Percentiles rank a stretch among this genome's conserved stretches.
Conservation (phyloP, 352 stramenopile species). For the Pythium aphanidermatum region DNA sequence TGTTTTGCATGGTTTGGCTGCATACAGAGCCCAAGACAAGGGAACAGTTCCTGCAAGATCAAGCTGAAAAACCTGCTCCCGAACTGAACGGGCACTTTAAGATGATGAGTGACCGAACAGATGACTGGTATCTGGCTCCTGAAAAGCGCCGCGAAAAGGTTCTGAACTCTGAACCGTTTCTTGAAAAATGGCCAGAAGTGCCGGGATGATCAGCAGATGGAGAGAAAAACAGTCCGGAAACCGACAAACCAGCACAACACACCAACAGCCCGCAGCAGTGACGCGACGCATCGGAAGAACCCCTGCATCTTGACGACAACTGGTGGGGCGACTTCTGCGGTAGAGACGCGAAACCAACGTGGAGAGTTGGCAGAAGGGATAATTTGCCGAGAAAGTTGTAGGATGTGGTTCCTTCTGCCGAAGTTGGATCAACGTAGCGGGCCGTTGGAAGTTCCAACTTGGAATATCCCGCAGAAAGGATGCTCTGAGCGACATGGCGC, state of each 20-base stretch:
- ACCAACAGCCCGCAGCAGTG: neutral
- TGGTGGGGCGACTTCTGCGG: too few species aligned
- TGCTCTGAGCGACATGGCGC: too few species aligned
- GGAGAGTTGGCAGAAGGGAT: too few species aligned
- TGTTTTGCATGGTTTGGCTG: too few species aligned
- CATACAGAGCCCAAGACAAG: too few species aligned
- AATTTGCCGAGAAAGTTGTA: too few species aligned
- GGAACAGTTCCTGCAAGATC: neutral
- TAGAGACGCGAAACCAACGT: too few species aligned
- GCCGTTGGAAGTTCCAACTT: too few species aligned
- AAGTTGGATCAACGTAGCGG: too few species aligned
- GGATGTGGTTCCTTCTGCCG: too few species aligned
- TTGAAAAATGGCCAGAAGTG: constrained; percentile 1
- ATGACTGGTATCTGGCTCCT: neutral
- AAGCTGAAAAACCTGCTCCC: constrained; percentile 1
- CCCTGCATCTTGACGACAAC: too few species aligned
- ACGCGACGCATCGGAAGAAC: constrained; percentile 2
- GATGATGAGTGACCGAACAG: constrained; percentile 9
- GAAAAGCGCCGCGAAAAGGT: constrained; percentile 7
- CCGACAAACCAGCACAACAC: neutral
- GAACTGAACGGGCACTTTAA: constrained; percentile 15
- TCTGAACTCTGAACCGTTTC: constrained; percentile 5
- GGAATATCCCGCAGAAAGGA: too few species aligned
- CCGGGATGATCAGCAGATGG: neutral
- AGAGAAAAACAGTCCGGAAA: constrained; percentile 1